Percentiles rank a stretch among this genome's conserved stretches.
phyloP scores from a whole-genome alignment of 345 rosid genomes.

The Schrenkiella parvula region DNA sequence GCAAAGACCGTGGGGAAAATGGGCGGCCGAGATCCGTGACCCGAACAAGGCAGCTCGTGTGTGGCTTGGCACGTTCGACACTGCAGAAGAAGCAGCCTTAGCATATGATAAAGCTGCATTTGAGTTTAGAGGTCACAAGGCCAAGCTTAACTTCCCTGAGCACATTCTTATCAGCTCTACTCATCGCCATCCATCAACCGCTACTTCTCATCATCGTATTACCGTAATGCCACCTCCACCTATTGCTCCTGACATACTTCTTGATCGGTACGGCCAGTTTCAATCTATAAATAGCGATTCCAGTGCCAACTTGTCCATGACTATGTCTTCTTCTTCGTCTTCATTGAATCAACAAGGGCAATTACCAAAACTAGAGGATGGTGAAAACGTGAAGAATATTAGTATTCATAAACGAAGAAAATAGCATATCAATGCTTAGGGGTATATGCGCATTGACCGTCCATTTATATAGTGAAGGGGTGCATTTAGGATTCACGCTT shows the following conservation, averaged over 20 bases:
- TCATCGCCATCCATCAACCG: constrained; percentile 1
- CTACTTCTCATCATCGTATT: background rate
- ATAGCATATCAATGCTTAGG: background rate
- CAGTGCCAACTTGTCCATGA: background rate
- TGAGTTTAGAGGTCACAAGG: constrained; percentile 34
- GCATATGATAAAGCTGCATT: constrained; percentile 36
- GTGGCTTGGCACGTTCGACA: constrained; percentile 35
- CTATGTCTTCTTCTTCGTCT: constrained; percentile 20
- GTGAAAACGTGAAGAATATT: constrained; percentile 1
- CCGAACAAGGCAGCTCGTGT: constrained; percentile 35
- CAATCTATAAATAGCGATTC: background rate
- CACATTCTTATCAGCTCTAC: constrained; percentile 14
- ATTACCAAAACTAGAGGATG: constrained; percentile 2
- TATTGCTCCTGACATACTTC: constrained; percentile 26
- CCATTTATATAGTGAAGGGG: background rate
- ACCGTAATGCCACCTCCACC: background rate
- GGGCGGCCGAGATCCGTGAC: constrained; percentile 35
- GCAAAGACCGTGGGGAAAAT: constrained; percentile 37
- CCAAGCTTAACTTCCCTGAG: constrained; percentile 36
- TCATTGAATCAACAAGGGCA: background rate
- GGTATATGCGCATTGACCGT: background rate
- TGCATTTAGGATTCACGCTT: background rate
- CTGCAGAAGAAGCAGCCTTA: constrained; percentile 33
- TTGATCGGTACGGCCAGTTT: constrained; percentile 28
- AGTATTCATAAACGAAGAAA: constrained; percentile 28